These are phyloP conservation scores for Cymbidium sinense DNA, from an alignment of 106 monocot species.

Conservation along the genomic window DNA sequence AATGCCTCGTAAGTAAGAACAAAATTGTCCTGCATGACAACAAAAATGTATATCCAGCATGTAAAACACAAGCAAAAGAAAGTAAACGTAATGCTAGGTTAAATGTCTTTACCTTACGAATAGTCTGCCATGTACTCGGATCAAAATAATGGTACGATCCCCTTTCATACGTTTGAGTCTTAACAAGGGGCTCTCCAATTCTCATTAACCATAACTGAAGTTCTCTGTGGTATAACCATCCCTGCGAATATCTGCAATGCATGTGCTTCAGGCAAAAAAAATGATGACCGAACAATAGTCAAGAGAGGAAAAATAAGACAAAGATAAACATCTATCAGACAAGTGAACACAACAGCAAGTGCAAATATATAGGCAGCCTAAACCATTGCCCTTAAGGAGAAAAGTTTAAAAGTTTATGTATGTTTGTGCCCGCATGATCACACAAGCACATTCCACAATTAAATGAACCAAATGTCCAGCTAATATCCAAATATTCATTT, in stretches of 20 bases:
- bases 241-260: conserved; percentile 37
- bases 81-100: neutral
- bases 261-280: neutral
- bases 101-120: conserved; percentile 51
- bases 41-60: neutral
- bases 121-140: conserved; percentile 62
- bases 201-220: conserved; percentile 62
- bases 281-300: no score
- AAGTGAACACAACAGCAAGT: neutral
- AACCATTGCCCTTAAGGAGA: neutral
- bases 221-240: conserved; percentile 90
- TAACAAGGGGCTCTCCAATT: conserved; percentile 67
- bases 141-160: conserved; percentile 77
- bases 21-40: conserved; percentile 71
- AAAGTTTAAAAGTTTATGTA: neutral
- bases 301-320: neutral
- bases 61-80: neutral
- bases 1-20: conserved; percentile 60
- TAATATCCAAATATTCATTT: neutral
- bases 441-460: neutral
- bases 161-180: conserved; percentile 69
- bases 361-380: neutral
- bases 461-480: neutral
- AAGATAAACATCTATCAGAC: neutral
- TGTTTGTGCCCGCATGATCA: neutral